These are phyloP conservation scores for Botryotinia globosa DNA, from an alignment of 2,329 filamentous ascomycete species.

Conservation along the genomic window DNA sequence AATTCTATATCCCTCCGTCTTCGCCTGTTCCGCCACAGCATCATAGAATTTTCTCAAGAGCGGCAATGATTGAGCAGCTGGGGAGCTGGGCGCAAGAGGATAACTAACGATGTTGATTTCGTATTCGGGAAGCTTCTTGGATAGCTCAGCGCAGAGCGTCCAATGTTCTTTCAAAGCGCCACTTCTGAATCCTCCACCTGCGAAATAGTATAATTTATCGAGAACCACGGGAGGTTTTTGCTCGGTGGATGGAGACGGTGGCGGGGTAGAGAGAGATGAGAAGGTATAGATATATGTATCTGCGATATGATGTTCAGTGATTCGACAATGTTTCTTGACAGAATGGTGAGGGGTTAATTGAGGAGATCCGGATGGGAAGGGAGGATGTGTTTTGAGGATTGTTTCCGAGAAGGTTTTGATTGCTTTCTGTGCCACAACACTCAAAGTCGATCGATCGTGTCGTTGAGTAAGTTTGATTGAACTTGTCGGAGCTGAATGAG, in stretches of 20 bases:
- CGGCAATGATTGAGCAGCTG: background rate
- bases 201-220: slow-evolving; percentile 7
- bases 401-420: slow-evolving; percentile 1
- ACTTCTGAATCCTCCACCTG: background rate
- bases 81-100: background rate
- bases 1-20: background rate
- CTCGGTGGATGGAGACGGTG: background rate
- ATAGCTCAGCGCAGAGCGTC: background rate
- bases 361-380: background rate
- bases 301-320: background rate
- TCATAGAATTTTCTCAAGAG: background rate
- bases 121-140: background rate
- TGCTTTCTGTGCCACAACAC: background rate
- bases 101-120: background rate
- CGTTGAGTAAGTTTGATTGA: slow-evolving; percentile 14
- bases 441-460: slow-evolving; percentile 2
- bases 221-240: too few relatives aligned
- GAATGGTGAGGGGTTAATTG: slow-evolving; percentile 3
- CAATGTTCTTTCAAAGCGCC: slow-evolving; percentile 1
- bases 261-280: background rate
- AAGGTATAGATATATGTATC: slow-evolving; percentile 2
- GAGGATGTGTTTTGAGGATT: slow-evolving; percentile 6
- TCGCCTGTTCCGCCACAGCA: background rate
- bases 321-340: background rate
- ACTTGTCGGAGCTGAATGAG: background rate